phyloP scores from a whole-genome alignment of 2,329 filamentous ascomycete species.

The Cladosporium cucumerinum region DNA sequence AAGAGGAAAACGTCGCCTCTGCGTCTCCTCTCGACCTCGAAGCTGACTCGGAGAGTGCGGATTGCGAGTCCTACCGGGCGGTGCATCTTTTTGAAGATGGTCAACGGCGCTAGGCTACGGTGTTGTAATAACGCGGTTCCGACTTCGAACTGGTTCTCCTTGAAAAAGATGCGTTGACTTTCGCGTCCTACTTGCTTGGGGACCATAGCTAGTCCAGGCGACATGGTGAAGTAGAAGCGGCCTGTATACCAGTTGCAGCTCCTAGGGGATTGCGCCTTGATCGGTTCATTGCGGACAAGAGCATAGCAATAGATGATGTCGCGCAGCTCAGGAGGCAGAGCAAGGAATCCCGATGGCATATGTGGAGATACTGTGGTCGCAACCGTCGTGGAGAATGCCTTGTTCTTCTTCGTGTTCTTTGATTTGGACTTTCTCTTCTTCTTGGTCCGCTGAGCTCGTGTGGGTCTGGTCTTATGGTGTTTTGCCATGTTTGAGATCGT shows the following conservation, averaged over 20 bases:
- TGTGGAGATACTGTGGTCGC: no score
- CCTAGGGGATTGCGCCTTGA: background rate
- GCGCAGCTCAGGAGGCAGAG: background rate
- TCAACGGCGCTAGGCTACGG: background rate
- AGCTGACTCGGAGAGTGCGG: background rate
- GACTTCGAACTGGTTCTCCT: background rate
- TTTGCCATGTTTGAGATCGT: background rate
- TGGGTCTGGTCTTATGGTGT: background rate
- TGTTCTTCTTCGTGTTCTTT: background rate
- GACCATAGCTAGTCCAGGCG: background rate
- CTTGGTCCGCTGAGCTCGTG: background rate
- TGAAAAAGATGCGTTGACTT: background rate
- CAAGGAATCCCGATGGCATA: background rate
- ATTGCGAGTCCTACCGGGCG: background rate
- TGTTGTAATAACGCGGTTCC: no score
- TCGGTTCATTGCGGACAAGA: background rate
- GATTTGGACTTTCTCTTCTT: background rate
- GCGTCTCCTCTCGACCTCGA: background rate
- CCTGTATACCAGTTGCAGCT: no score
- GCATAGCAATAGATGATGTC: background rate
- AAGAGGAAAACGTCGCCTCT: background rate
- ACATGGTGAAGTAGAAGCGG: background rate
- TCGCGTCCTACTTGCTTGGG: background rate
- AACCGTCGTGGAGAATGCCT: no score
- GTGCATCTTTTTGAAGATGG: background rate